Base-by-base conservation (phyloP, 2,329 filamentous ascomycete species). In the Fusarium guadeloupense region DNA sequence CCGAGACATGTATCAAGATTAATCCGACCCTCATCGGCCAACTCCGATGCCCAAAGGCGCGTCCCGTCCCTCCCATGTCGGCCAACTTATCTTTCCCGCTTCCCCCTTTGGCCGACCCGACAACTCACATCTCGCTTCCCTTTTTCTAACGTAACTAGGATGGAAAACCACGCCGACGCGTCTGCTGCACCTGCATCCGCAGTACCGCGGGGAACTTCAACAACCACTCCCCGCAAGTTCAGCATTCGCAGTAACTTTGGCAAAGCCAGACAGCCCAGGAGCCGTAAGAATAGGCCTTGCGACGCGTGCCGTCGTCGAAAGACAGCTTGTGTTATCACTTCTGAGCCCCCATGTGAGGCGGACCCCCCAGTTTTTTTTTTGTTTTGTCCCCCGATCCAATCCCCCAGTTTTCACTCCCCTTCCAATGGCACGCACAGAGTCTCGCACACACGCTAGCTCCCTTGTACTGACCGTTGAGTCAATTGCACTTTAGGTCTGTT, bases 261-360 rank as follows among this genome's bases (percentile, higher is more conserved):
- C 54, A 70, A 69, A 38, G 72, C 77, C 17, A 68, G 77, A 43
- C 71, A 75, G 62, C 75, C 74, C 28, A 67, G 78, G 49, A 81
- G 79, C 65, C 76, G 78, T 53, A 81, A 81, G 68, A 78, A 78
- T 52, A 74, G 78, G 21, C 79, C 79, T 3, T 81, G 79, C 56
- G 79, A 81, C 67, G 72, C 74, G 10, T 81, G 79, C 59, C 76
- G 78, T 9, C 71, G 71, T 40, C 72, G 79, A 16, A 81, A 81
- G 69, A 80, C 78, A 35, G 79, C 77, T n/a, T 81, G 79, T 63
- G 75, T 81, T 8, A 81, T 81, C 49, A 74, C 76, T 25, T 71
- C 71, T 10, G 69, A 74, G 53, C 78, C 78, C 44, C 79, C 78
- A 53, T 81, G 79, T 81, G 72, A 69, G 77, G 64, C 19, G 30